Evolutionary conservation across 345 rosid species (phyloP).

Genomic region (Odontarrhena argentea): DNA sequence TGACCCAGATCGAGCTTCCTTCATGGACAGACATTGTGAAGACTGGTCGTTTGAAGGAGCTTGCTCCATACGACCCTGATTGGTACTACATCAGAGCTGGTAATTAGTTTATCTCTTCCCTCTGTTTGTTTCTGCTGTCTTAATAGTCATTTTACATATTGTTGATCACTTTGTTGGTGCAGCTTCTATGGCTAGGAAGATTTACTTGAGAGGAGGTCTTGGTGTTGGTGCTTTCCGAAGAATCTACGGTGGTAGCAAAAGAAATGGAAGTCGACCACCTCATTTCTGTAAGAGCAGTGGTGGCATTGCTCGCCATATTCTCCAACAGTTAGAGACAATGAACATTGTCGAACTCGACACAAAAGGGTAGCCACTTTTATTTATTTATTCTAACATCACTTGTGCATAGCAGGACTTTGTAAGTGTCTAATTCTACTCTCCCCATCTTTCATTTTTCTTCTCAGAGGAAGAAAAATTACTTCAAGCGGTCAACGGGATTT

Average conservation of each 20-base stretch:
- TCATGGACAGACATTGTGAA: constrained; percentile 82
- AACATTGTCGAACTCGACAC: constrained; percentile 57
- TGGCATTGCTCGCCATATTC: constrained; percentile 69
- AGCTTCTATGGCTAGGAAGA: constrained; percentile 86
- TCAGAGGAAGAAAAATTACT: constrained; percentile 77
- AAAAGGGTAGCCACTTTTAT: constrained; percentile 50
- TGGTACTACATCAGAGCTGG: constrained; percentile 84
- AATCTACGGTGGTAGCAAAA: constrained; percentile 78
- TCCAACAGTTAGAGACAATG: constrained; percentile 66
- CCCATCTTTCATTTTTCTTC: background rate
- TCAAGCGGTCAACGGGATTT: constrained; percentile 79
- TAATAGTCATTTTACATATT: background rate
- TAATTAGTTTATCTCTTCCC: constrained; percentile 14
- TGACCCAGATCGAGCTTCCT: constrained; percentile 71
- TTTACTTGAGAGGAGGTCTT: constrained; percentile 80
- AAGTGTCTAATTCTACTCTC: background rate
- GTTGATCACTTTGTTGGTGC: constrained; percentile 18
- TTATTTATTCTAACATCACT: background rate
- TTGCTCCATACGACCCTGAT: constrained; percentile 83
- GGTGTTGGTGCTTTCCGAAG: constrained; percentile 78
- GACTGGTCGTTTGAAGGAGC: constrained; percentile 70
- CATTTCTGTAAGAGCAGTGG: constrained; percentile 87
- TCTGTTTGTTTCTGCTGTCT: background rate
- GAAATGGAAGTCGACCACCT: constrained; percentile 73
- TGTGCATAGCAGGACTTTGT: background rate